These are phyloP conservation scores for Filobasidium wieringae DNA, from an alignment of 768 basidiomycete genomes.

Conservation along the genomic window DNA sequence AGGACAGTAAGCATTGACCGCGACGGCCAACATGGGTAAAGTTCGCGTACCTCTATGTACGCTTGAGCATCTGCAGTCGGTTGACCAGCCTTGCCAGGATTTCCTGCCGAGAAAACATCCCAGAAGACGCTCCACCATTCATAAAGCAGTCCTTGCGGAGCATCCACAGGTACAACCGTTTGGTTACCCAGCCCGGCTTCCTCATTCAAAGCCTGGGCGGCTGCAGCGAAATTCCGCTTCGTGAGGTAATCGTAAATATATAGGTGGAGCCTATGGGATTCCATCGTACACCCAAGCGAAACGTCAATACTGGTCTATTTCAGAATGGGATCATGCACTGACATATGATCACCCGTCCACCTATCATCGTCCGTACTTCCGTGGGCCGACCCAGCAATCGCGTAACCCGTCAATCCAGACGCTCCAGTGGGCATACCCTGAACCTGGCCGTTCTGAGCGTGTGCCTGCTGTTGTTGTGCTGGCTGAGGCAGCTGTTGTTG, in stretches of 20 bases:
- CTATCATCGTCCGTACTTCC: background rate
- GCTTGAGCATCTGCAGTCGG: conserved; percentile 22
- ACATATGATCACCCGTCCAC: conserved; percentile 11
- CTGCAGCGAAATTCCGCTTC: conserved; percentile 33
- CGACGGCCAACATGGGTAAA: background rate
- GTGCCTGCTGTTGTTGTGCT: background rate
- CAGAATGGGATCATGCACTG: background rate
- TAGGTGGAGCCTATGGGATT: conserved; percentile 32
- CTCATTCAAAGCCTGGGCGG: conserved; percentile 30
- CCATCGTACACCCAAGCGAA: background rate
- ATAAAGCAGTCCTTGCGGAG: conserved; percentile 36
- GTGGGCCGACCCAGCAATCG: background rate
- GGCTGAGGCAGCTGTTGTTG: background rate
- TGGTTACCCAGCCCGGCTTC: conserved; percentile 33
- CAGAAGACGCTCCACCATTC: conserved; percentile 40
- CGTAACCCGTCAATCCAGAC: background rate
- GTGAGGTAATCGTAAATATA: conserved; percentile 40
- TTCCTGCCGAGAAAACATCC: conserved; percentile 33
- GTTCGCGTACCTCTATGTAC: conserved; percentile 26
- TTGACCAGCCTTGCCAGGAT: conserved; percentile 19
- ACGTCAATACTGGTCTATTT: background rate
- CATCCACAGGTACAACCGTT: conserved; percentile 36
- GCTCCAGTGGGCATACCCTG: background rate
- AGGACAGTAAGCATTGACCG: background rate
- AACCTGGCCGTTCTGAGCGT: background rate